A percentile compares a stretch with the other conserved stretches of the same genome.
Conservation (phyloP, 495 filamentous ascomycete species). For the Rostrohypoxylon terebratum region DNA sequence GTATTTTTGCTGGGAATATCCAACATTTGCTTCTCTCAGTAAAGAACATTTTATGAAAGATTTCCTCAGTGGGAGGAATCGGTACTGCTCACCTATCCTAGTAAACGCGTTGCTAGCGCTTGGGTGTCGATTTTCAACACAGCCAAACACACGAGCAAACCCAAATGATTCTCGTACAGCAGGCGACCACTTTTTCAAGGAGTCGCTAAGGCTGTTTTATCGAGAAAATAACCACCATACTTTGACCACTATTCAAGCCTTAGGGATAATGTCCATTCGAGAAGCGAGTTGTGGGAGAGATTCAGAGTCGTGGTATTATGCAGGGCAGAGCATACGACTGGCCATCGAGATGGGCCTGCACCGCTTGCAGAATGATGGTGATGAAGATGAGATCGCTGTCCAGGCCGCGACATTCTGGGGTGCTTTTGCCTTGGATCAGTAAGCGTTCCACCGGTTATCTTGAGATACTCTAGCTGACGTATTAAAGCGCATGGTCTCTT, state of each 20-base stretch:
- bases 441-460: conserved; percentile 43
- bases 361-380: conserved; percentile 55
- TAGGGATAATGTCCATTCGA: conserved; percentile 78
- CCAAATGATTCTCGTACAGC: conserved; percentile 71
- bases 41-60: conserved; percentile 79
- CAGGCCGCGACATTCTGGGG: conserved; percentile 79
- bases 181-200: conserved; percentile 79
- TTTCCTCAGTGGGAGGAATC: conserved; percentile 63
- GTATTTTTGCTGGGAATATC: conserved; percentile 87
- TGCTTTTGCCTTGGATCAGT: conserved; percentile 77
- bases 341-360: conserved; percentile 76
- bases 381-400: conserved; percentile 69
- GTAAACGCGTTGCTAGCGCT: conserved; percentile 80
- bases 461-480: conserved; percentile 44
- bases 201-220: conserved; percentile 70
- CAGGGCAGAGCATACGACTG: conserved; percentile 72
- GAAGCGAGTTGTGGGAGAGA: conserved; percentile 73
- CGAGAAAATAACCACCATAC: conserved; percentile 67
- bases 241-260: conserved; percentile 81
- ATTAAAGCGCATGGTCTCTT: conserved; percentile 69
- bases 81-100: conserved; percentile 78
- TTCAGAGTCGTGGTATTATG: conserved; percentile 74
- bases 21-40: conserved; percentile 76
- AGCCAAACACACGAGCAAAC: conserved; percentile 70
- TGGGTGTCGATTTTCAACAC: conserved; percentile 78